These are phyloP conservation scores for Brassica cretica DNA, from an alignment of 345 rosid species.

Conservation along the genomic window DNA sequence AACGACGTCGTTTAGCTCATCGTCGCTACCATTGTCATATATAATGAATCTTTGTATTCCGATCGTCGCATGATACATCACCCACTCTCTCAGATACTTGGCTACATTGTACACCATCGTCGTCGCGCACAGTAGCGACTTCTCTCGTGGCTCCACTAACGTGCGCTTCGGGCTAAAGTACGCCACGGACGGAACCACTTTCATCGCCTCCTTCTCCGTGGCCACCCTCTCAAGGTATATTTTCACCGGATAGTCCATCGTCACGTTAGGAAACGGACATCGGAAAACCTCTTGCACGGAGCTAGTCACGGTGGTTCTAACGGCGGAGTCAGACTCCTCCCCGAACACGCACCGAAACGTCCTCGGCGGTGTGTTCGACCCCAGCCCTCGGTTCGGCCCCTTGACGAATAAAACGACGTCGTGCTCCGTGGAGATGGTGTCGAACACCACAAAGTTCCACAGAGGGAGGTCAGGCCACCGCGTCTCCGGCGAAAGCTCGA, in stretches of 20 bases:
- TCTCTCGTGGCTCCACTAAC: slow-evolving; percentile 3
- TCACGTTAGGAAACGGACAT: slow-evolving; percentile 55
- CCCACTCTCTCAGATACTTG: slow-evolving; percentile 76
- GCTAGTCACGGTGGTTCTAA: slow-evolving; percentile 66
- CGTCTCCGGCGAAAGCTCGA: slow-evolving; percentile 6
- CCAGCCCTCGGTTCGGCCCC: slow-evolving; percentile 66
- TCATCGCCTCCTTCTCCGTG: slow-evolving; percentile 20
- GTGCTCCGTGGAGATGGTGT: slow-evolving; percentile 60
- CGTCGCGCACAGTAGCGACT: slow-evolving; percentile 56
- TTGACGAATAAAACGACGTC: slow-evolving; percentile 82
- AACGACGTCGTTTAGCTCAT: slow-evolving; percentile 46
- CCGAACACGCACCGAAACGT: slow-evolving; percentile 68
- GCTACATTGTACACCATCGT: slow-evolving; percentile 88
- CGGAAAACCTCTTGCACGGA: slow-evolving; percentile 85
- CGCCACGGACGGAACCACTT: slow-evolving; percentile 63
- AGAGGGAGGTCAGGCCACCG: slow-evolving; percentile 46
- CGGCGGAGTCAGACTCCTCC: slow-evolving; percentile 35
- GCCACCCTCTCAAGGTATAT: slow-evolving; percentile 51
- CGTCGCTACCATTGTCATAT: slow-evolving; percentile 83
- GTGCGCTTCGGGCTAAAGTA: slow-evolving; percentile 51
- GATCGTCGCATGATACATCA: slow-evolving; percentile 64
- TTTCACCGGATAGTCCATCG: slow-evolving; percentile 36
- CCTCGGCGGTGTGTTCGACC: slow-evolving; percentile 47
- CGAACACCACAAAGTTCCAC: slow-evolving; percentile 65
- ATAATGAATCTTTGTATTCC: slow-evolving; percentile 73